phyloP scores from a whole-genome alignment of 2,329 filamentous ascomycete genomes.

The Hypoxylon sp. region DNA sequence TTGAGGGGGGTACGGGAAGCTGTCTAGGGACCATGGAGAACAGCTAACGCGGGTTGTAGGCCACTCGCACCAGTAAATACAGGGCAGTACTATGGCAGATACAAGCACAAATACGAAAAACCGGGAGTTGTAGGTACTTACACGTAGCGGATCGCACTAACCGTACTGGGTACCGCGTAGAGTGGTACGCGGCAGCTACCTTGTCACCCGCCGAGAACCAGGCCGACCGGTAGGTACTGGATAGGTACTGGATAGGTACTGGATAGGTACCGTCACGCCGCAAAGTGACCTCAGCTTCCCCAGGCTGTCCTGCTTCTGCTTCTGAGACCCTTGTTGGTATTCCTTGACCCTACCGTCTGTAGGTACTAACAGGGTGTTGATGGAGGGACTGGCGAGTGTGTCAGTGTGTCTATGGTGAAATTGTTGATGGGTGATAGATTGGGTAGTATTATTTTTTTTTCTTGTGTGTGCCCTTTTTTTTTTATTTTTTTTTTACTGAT shows the following conservation, averaged over 20 bases:
- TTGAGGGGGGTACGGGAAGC: slow-evolving; percentile 12
- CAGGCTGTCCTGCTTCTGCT: slow-evolving; percentile 30
- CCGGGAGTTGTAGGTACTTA: too few species aligned
- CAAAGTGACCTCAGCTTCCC: neutral
- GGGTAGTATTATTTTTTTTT: slow-evolving; percentile 20
- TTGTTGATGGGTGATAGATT: slow-evolving; percentile 31
- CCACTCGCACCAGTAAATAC: too few species aligned
- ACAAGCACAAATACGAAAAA: too few species aligned
- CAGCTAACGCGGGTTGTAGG: neutral
- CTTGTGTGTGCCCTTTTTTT: too few species aligned
- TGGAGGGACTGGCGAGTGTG: slow-evolving; percentile 22
- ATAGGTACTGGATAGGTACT: slow-evolving; percentile 2
- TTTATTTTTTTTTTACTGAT: slow-evolving; percentile 10
- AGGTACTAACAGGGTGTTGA: neutral
- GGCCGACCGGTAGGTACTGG: neutral
- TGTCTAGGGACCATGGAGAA: slow-evolving; percentile 14
- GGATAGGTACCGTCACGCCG: slow-evolving; percentile 4
- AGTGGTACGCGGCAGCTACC: slow-evolving; percentile 15
- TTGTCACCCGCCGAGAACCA: neutral
- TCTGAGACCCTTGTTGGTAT: slow-evolving; percentile 21
- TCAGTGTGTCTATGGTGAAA: slow-evolving; percentile 17
- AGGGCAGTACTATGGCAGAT: too few species aligned
- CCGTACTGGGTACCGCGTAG: slow-evolving; percentile 26
- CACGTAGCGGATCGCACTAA: neutral
- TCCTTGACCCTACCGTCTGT: neutral